A percentile compares a stretch with the other conserved stretches of the same genome.
Conservation (phyloP, 371 early-diverging fungal genomes). For the Mucor irregularis region DNA sequence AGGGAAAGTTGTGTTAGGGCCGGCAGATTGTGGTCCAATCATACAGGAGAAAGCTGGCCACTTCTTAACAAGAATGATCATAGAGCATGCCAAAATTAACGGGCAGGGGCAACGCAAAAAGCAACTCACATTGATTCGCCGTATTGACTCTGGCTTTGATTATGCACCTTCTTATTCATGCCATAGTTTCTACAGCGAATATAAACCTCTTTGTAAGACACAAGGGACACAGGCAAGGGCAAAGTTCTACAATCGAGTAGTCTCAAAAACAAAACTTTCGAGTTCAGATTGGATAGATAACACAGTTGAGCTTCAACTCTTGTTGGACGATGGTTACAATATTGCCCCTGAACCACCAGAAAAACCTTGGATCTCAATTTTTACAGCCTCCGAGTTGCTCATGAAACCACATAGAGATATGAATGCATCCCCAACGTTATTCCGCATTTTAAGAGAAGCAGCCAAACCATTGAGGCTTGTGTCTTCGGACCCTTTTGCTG, state of each 20-base stretch:
- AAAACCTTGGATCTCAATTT: slow-evolving; percentile 46
- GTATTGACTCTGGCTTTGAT: slow-evolving; percentile 31
- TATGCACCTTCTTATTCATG: slow-evolving; percentile 1
- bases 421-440: slow-evolving; percentile 27
- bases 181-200: slow-evolving; percentile 13
- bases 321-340: slow-evolving; percentile 38
- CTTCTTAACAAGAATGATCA: slow-evolving; percentile 47
- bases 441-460: slow-evolving; percentile 38
- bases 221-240: slow-evolving; percentile 42
- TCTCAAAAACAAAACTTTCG: slow-evolving; percentile 19
- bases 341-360: slow-evolving; percentile 28
- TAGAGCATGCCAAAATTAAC: slow-evolving; percentile 39
- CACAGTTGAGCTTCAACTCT: slow-evolving; percentile 26
- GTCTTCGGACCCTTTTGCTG: slow-evolving; percentile 35
- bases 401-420: slow-evolving; percentile 20
- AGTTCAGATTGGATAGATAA: slow-evolving; percentile 35
- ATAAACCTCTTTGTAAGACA: slow-evolving; percentile 28
- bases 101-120: slow-evolving; percentile 13
- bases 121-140: slow-evolving; percentile 4
- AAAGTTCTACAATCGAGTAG: slow-evolving; percentile 35
- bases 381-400: slow-evolving; percentile 21
- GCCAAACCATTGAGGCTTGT: slow-evolving; percentile 16
- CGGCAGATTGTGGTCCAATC: slow-evolving; percentile 43
- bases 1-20: slow-evolving; percentile 47
- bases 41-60: slow-evolving; percentile 46